phyloP scores from a whole-genome alignment of 176 grass and related monocot genomes.

The Avena eriantha region DNA sequence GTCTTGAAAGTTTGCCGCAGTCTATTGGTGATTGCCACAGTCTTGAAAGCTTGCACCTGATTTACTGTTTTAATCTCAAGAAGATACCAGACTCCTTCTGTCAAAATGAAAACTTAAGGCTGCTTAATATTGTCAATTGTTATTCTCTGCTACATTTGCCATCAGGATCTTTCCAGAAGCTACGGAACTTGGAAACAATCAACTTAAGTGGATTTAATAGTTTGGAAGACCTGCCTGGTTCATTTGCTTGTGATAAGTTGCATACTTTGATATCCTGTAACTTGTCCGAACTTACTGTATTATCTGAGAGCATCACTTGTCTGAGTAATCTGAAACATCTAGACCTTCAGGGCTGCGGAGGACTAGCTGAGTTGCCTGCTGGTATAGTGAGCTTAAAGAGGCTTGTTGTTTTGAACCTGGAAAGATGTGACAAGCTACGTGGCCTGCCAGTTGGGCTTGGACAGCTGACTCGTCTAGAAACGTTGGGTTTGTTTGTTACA shows the following conservation, averaged over 20 bases:
- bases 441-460: not conserved
- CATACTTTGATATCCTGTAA: not conserved
- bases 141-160: fast-evolving
- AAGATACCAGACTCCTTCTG: not conserved
- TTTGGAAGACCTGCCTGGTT: not conserved
- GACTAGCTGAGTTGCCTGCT: too few species aligned
- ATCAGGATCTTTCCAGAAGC: too few species aligned
- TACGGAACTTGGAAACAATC: not conserved
- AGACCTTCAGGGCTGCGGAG: not conserved
- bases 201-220: fast-evolving
- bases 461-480: not conserved
- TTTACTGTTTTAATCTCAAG: not conserved
- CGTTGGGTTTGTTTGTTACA: not conserved
- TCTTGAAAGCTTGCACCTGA: not conserved
- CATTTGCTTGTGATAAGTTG: not conserved
- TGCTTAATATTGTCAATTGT: not conserved
- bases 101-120: not conserved
- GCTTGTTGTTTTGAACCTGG: not conserved
- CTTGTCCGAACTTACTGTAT: too few species aligned
- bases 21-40: not conserved
- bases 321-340: not conserved
- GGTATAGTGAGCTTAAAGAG: not conserved
- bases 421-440: not conserved
- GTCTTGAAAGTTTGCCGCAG: constrained; percentile 5
- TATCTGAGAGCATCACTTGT: not conserved